Evolutionary conservation across 1,139 yeast species (phyloP), one percentile per base, ranked within the genome.

Genomic region (Saccharomyces pastorianus): DNA sequence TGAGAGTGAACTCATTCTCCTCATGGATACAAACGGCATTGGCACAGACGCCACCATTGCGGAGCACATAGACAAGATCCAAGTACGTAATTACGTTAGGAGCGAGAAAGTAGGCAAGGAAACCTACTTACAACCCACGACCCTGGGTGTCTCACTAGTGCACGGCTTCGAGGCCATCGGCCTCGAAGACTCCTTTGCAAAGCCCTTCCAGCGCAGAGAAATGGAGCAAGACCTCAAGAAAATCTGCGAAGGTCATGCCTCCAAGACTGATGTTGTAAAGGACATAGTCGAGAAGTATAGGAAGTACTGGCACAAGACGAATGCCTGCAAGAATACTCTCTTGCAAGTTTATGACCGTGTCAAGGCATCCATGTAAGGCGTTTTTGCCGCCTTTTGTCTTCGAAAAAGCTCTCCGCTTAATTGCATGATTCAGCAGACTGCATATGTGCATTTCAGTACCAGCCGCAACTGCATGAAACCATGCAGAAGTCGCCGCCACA

Each of bases 1-100:
- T 0, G 99, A 95, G 70, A 79, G 96, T 0, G 99, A 93, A 64
- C 76, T 95, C 41, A 89, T 95, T 72, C 86, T 90, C 9, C 73
- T 93, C 51, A 95, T 95, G 99, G 99, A 95, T 72, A 88, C 83
- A 6, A 95, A 95, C 71, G 98, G 98, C 0, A 95, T 95, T 50
- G 99, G 99, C 1, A 95, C 99, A 0, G 99, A 95, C 73, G 99
- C 99, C 1, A 95, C 99, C 0, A 95, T 95, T 73, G 99, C 99
- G 0, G 99, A 93, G 48, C 99, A 95, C 69, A 93, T 95, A 42
- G 91, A 87, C 57, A 91, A 88, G 65, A 83, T 95, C 49, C 72
- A 79, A 27, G 69, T 70, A 9, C 72, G 99, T 53, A 81, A 83
- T 32, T 95, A 91, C 64, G 82, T 88, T 2, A 72, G 73, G 14